A percentile compares a stretch with the other conserved stretches of the same genome.
Conservation (phyloP, 2,329 filamentous ascomycete genomes). For the Coniochaeta hoffmannii region DNA sequence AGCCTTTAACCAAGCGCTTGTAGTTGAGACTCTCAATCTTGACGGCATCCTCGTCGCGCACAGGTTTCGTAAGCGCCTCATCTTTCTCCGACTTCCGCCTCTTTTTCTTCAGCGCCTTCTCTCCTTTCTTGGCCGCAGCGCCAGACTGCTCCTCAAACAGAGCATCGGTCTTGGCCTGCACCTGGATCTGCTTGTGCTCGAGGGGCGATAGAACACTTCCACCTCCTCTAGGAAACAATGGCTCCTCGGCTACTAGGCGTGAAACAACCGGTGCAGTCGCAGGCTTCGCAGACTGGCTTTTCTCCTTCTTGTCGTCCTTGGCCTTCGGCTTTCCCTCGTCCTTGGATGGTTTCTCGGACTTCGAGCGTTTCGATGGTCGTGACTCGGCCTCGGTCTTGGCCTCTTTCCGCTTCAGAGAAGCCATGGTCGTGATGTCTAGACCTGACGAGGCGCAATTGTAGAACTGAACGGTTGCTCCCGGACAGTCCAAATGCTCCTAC, state of each 20-base stretch:
- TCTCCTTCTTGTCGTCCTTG: constrained; percentile 16
- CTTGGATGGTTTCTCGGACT: constrained; percentile 15
- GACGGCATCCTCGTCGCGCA: constrained; percentile 48
- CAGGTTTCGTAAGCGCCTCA: constrained; percentile 44
- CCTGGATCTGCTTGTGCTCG: constrained; percentile 93
- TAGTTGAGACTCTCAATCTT: constrained; percentile 84
- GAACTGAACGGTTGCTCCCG: constrained; percentile 5
- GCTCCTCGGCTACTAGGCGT: constrained; percentile 67
- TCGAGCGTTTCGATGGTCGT: constrained; percentile 10
- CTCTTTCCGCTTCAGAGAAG: constrained; percentile 51
- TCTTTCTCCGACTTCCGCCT: constrained; percentile 45
- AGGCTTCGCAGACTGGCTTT: constrained; percentile 22
- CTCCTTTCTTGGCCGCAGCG: constrained; percentile 36
- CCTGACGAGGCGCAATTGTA: constrained; percentile 3
- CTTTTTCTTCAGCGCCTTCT: constrained; percentile 44
- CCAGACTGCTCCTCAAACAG: constrained; percentile 73
- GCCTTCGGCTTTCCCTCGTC: constrained; percentile 14
- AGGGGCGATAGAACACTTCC: constrained; percentile 85
- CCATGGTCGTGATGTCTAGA: constrained; percentile 34
- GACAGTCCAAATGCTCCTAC: neutral
- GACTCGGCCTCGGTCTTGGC: constrained; percentile 23
- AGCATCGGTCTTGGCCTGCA: constrained; percentile 87
- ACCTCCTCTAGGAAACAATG: constrained; percentile 86
- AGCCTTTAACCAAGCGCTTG: constrained; percentile 82
- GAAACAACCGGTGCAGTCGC: constrained; percentile 29